phyloP scores from a whole-genome alignment of 306 rosid species.

The Vachellia pachyceras region DNA sequence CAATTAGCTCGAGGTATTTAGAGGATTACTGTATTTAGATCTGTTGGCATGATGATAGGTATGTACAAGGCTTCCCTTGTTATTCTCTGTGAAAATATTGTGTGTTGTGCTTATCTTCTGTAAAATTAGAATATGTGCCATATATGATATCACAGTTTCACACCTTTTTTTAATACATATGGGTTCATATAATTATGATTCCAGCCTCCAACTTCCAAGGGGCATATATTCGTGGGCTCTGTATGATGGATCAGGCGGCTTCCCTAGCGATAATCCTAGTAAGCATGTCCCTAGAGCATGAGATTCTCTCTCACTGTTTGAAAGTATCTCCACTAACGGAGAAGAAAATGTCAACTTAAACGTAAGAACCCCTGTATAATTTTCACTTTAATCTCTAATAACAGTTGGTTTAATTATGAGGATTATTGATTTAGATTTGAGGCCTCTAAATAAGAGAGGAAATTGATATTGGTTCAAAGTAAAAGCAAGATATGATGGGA shows the following conservation, averaged over 20 bases:
- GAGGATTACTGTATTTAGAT: too few species aligned
- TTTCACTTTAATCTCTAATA: too few species aligned
- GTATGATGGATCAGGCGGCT: background rate
- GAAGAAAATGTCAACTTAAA: constrained; percentile 22
- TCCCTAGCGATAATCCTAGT: constrained; percentile 1
- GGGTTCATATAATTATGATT: constrained; percentile 21
- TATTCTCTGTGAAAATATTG: too few species aligned
- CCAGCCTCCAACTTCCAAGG: constrained; percentile 9
- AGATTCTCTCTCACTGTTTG: constrained; percentile 4
- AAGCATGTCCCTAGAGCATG: background rate
- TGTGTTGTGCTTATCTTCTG: too few species aligned
- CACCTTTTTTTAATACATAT: background rate
- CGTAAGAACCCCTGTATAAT: background rate
- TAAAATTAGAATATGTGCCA: too few species aligned
- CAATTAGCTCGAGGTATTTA: too few species aligned
- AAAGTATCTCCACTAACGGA: background rate
- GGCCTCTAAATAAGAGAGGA: background rate
- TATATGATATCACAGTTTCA: too few species aligned
- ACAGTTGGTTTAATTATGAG: background rate
- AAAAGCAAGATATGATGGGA: background rate
- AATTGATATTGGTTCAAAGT: background rate
- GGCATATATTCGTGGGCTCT: constrained; percentile 40
- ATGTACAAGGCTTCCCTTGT: too few species aligned
- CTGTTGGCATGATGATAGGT: too few species aligned
- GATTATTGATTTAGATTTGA: background rate